Base-by-base conservation (phyloP, 345 rosid genomes). In the Salix purpurea region DNA sequence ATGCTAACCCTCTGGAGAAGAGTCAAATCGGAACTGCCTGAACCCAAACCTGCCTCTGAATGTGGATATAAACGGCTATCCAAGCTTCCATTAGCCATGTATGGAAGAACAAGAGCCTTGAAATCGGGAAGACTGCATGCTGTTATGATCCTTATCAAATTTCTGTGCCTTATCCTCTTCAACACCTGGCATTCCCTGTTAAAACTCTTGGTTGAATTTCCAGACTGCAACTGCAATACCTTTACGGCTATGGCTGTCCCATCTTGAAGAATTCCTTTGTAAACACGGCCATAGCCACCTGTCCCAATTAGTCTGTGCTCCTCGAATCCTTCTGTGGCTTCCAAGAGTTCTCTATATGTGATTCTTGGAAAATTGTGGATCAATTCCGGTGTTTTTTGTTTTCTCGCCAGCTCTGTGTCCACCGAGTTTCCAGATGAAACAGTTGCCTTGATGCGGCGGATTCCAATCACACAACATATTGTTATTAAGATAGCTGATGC, bases 31-130 rank as follows among this genome's bases (percentile, higher is more conserved):
- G 83, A 83, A 32, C 84, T 84, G 16, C 85, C 79, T 0, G 87
- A 85, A 62, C 70, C 52, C 70, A 75, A 71, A 68, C 78, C 72
- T 15, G 69, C 60, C 52, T 56, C 77, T 6, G 88, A 77, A 75
- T 84, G 80, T 23, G 83, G 86, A 72, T 88, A 85, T 10, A 89
- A 89, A 68, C 78, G 81, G 75, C 80, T 81, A 15, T 89, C 89
- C 73, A 88, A 74, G 75, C 87, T 89, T 81, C 90, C 89, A 77
- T 87, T 89, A 36, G 81, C 85, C 91, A 88, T 86, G 21, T 74
- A 88, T 24, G 90, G 91, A 71, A 87, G 88, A 64, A 89, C 86
- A 19, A 89, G 81, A 18, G 91, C 92, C 82, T 89, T 89, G 65
- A 89, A 87, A 66, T 89, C 91, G 0, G 89, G 86, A 16, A 83